These are phyloP conservation scores for Tylopilus intermedius DNA, from an alignment of 768 basidiomycete species.

Conservation along the genomic window DNA sequence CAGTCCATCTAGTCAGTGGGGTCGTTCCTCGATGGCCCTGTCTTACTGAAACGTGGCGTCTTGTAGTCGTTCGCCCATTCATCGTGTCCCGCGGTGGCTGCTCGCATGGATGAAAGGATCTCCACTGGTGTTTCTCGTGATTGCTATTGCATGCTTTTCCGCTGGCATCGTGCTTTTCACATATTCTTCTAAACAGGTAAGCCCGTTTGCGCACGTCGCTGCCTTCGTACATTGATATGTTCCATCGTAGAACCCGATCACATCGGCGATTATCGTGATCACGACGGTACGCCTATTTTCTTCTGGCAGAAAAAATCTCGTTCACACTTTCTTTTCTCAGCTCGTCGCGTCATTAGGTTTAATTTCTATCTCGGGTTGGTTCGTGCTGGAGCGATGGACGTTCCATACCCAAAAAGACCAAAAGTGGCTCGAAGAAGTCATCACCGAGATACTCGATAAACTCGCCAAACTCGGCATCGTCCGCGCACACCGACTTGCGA, in stretches of 20 bases:
- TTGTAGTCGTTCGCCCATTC: conserved; percentile 42
- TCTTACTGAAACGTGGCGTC: not conserved
- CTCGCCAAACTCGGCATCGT: conserved; percentile 20
- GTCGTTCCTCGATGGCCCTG: not conserved
- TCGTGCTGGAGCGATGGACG: conserved; percentile 44
- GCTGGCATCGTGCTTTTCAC: conserved; percentile 71
- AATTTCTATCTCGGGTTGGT: conserved; percentile 48
- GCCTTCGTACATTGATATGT: not conserved
- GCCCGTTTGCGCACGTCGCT: conserved; percentile 1
- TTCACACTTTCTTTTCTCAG: conserved; percentile 4
- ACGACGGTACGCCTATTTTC: conserved; percentile 42
- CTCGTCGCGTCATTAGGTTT: conserved; percentile 35
- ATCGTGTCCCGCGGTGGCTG: conserved; percentile 53
- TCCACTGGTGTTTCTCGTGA: conserved; percentile 75
- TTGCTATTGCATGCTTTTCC: conserved; percentile 78
- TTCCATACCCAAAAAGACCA: conserved; percentile 41
- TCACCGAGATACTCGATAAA: conserved; percentile 20
- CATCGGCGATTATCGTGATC: conserved; percentile 66
- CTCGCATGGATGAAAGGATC: conserved; percentile 80
- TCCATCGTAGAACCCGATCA: conserved; percentile 44
- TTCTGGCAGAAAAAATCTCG: not conserved
- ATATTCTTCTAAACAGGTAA: conserved; percentile 65
- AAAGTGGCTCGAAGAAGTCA: conserved; percentile 43
- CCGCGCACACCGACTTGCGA: conserved; percentile 20
- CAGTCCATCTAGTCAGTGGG: conserved; percentile 47